Evolutionary conservation across 345 rosid genomes (phyloP).

Genomic region (Populus davidiana): DNA sequence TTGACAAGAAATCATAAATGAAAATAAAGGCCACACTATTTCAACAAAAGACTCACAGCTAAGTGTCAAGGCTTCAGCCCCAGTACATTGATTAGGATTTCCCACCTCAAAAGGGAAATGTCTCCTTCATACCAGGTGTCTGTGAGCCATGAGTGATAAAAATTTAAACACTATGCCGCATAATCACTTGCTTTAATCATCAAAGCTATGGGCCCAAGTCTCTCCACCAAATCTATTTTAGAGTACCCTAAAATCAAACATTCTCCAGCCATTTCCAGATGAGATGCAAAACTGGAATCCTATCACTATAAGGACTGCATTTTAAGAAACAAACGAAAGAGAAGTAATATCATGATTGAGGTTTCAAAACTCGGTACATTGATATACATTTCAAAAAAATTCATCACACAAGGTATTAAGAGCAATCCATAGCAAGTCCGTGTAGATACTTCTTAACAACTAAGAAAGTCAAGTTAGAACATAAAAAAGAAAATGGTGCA

Average conservation of each 20-base stretch:
- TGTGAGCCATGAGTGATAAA: not conserved
- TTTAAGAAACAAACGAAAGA: not conserved
- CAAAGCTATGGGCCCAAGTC: not conserved
- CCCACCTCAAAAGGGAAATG: not conserved
- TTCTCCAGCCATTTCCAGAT: not conserved
- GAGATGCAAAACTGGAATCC: not conserved
- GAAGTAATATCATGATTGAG: not conserved
- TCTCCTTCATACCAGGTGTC: not conserved
- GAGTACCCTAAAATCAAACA: not conserved
- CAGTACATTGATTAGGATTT: not conserved
- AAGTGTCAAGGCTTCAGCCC: not conserved
- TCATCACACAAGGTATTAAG: not conserved
- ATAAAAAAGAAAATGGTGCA: not conserved
- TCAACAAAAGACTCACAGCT: not conserved
- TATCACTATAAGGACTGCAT: not conserved
- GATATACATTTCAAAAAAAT: not conserved
- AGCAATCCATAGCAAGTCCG: not conserved
- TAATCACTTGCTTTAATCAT: not conserved
- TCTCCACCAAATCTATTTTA: not conserved
- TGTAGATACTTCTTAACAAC: not conserved
- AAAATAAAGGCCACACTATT: not conserved
- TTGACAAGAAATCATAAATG: not conserved
- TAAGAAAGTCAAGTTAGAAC: not conserved
- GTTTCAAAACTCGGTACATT: not conserved
- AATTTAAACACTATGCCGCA: not conserved